Base-by-base conservation (phyloP, 805 yeast species). In the Yamadazyma sp. region DNA sequence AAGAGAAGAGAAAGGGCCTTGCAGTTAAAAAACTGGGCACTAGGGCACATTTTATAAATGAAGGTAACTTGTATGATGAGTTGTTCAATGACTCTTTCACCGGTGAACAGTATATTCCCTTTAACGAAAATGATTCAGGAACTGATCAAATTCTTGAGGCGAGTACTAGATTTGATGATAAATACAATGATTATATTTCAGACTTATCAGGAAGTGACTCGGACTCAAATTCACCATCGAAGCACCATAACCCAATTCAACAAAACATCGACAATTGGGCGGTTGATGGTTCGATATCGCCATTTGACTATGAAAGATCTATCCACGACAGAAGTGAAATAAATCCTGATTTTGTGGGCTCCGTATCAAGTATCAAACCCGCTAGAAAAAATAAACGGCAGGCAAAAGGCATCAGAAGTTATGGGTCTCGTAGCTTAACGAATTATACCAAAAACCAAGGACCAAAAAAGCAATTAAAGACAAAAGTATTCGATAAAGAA, bases 1-100 rank as follows among this genome's bases (percentile, higher is more conserved):
- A 6, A 55, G 53, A 23, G 46, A 54, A 17, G 21, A 47, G 71
- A 28, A 61, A 53, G 36, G 73, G 73, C 3, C 42, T 65, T 32
- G 73, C 70, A 3, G 40, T 60, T 5, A 52, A 49, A 35, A 65
- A 64, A 17, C 15, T 19, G 25, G 20, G 8, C 7, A 9, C 24
- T n/a, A 24, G 19, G 9, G 5, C 26, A 4, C 22, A 10, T 15
- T 35, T 39, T 18, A 19, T 33, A 3, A 35, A 35, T 31, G 44
- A 41, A 25, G 36, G 26, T 7, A 37, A 36, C 13, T 30, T 44
- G 17, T 41, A 44, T 23, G 25, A 31, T 13, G 43, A 36, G 8
- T 12, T 44, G 4, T n/a, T 36, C 11, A 30, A 35, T 15, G 38
- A 36, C 7, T 25, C 29, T 4, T 25, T 24, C 12, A 20, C 30